Evolutionary conservation across 2,329 filamentous ascomycete species (phyloP), one percentile per base, ranked within the genome.

Genomic region (Didymella exigua): DNA sequence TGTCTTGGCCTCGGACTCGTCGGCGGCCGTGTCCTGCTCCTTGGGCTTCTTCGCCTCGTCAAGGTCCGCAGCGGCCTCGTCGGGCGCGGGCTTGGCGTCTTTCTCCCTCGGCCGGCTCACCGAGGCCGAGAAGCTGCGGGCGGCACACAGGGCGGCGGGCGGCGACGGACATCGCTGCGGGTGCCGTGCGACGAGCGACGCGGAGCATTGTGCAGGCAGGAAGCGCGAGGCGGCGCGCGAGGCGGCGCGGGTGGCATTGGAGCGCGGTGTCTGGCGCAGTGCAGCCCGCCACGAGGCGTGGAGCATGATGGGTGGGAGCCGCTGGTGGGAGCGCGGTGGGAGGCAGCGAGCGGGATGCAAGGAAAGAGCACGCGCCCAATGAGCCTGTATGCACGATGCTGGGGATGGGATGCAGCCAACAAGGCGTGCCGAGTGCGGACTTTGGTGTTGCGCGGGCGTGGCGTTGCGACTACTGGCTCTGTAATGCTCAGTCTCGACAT

Each of bases 231-330:
- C 59, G 7, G 66, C 56, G 42, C 65, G 60, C 34, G 68, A 60
- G 29, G 70, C 58, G 38, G 73, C 58, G 42, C 72, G 63, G 46
- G 74, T 69, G 43, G 73, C 67, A 44, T 69, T 71, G 44, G 74
- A 73, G 49, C 76, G 77, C 66, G 77, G 76, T 56, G 79, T 78
- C 65, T 78, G 78, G 62, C 79, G 80, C 69, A 85, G 78, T 66
- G 84, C 84, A 75, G 79, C 78, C 78, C 86, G 83, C 86, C 86
- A 89, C 77, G 85, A 83, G 69, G 87, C 76, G 63, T 82, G 84
- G 73, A 86, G 80, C 86, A 88, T 89, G 54, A 36, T 58, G 61
- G 59, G 48, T 54, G 60, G 53, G 51, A 33, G 46, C 21, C 41
- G 45, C 30, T 47, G 42, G 18, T 21, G 23, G 27, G n/a, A 30